These are phyloP conservation scores for Wickerhamomyces strasburgensis DNA, from an alignment of 805 yeast genomes.

Conservation along the genomic window DNA sequence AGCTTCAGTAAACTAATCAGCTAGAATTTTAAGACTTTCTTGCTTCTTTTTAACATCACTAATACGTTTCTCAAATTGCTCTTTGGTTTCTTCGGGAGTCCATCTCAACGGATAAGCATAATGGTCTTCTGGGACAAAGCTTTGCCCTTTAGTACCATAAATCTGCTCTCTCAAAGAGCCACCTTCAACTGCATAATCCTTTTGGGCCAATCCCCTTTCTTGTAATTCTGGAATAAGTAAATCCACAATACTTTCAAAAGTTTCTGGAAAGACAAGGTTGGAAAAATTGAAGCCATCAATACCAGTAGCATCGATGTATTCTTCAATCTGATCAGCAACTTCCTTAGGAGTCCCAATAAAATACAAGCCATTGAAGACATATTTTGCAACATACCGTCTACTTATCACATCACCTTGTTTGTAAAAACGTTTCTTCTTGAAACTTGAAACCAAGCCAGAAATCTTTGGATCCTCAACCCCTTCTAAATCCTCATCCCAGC, in stretches of 20 bases:
- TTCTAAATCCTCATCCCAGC: slow-evolving; percentile 41
- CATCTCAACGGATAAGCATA: slow-evolving; percentile 20
- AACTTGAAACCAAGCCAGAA: slow-evolving; percentile 27
- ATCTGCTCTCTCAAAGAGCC: slow-evolving; percentile 35
- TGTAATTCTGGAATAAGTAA: slow-evolving; percentile 32
- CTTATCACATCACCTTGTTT: slow-evolving; percentile 24
- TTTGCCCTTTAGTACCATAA: slow-evolving; percentile 20
- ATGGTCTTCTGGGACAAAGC: slow-evolving; percentile 22
- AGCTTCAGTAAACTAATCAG: too few species aligned
- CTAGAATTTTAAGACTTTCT: slow-evolving; percentile 6
- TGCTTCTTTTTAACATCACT: slow-evolving; percentile 8
- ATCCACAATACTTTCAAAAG: slow-evolving; percentile 35
- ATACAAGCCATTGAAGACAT: slow-evolving; percentile 20
- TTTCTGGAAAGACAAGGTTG: slow-evolving; percentile 36
- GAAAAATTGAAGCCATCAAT: slow-evolving; percentile 41
- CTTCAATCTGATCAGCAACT: slow-evolving; percentile 38
- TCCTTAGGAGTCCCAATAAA: slow-evolving; percentile 33
- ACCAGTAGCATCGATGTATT: slow-evolving; percentile 35
- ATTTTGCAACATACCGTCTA: slow-evolving; percentile 27
- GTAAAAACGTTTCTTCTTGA: slow-evolving; percentile 23
- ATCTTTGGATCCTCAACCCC: slow-evolving; percentile 31
- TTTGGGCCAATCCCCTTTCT: slow-evolving; percentile 33
- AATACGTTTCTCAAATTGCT: slow-evolving; percentile 25
- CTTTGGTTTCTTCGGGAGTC: slow-evolving; percentile 26
- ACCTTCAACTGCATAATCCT: slow-evolving; percentile 25